phyloP scores from a whole-genome alignment of 768 basidiomycete genomes.

The Dictyophora rubrovolvata region DNA sequence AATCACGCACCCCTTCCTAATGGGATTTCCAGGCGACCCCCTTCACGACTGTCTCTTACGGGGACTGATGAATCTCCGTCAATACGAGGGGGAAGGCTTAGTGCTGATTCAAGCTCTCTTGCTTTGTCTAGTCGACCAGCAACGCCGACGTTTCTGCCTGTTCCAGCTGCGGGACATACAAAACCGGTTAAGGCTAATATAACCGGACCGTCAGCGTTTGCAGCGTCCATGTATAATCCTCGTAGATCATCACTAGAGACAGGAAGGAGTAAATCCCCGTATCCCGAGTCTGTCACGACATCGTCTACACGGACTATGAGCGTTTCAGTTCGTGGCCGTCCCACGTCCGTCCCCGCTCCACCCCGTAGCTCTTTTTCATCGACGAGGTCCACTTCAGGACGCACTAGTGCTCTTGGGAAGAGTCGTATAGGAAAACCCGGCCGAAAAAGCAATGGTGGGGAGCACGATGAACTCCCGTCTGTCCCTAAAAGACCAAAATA shows the following conservation, averaged over 20 bases:
- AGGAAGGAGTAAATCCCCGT: neutral
- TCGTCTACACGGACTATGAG: neutral
- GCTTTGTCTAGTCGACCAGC: conserved; percentile 61
- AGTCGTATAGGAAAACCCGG: conserved; percentile 3
- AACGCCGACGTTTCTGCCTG: conserved; percentile 69
- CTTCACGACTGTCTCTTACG: conserved; percentile 62
- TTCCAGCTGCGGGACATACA: conserved; percentile 38
- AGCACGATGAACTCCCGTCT: neutral
- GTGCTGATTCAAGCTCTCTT: conserved; percentile 48
- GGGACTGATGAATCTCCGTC: conserved; percentile 27
- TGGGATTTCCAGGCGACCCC: conserved; percentile 46
- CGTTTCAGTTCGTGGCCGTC: neutral
- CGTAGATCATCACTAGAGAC: conserved; percentile 1
- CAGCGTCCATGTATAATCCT: conserved; percentile 4
- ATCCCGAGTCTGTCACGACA: neutral
- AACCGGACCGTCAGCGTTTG: neutral
- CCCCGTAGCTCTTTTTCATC: conserved; percentile 1
- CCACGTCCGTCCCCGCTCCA: conserved; percentile 1
- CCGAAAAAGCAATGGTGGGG: neutral
- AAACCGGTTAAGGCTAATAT: neutral
- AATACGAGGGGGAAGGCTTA: conserved; percentile 31
- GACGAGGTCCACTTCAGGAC: neutral
- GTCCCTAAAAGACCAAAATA: neutral
- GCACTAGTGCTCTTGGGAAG: neutral
- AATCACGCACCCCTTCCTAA: conserved; percentile 31